Evolutionary conservation across 208 protist genomes (phyloP), one percentile per base, ranked within the genome.

Genomic region (Leishmania guyanensis): DNA sequence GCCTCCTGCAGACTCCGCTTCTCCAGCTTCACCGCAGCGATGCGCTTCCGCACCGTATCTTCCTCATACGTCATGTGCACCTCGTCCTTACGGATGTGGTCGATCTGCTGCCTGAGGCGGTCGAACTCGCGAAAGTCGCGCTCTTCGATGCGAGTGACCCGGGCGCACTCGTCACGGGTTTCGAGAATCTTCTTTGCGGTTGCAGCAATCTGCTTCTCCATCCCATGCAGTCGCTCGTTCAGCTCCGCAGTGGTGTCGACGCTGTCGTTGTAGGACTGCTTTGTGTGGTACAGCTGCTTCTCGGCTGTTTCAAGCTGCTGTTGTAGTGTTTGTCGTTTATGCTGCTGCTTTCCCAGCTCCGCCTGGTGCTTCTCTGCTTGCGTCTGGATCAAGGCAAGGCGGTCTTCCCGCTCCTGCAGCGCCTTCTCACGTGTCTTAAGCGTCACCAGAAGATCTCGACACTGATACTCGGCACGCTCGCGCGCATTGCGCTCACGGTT

Each of bases 381-480:
- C 1, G 73, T 66, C 33, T 84, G 75, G 8, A 94, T 85, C 36
- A 56, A 65, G 29, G 50, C 51, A 0, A 89, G 77, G 6, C 88
- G 76, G 16, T 87, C 83, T 46, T 92, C 79, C n/a, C 86, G 81
- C 22, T 77, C 77, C 69, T 94, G 84, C 75, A 95, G 79, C 56
- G 94, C 87, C 66, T 92, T 95, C 66, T 89, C 83, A 22, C 88
- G 86, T 14, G 93, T 89, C 43, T 88, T 83, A 12, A 98, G 84
- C n/a, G 96, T 81, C 56, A 97, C 62, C 39, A 98, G 78, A 16
- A 98, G 88, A 72, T 97, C 94, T 20, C 90, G 83, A 46, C 95
- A 86, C 88, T 99, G 97, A 71, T 94, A 90, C 43, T 99, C 96
- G 1, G 97, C 87, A 9, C 95, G 90, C 83, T 98, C 97, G n/a